Evolutionary conservation across 768 basidiomycete genomes (phyloP), one percentile per base, ranked within the genome.

Genomic region (Phanerochaete sordida): DNA sequence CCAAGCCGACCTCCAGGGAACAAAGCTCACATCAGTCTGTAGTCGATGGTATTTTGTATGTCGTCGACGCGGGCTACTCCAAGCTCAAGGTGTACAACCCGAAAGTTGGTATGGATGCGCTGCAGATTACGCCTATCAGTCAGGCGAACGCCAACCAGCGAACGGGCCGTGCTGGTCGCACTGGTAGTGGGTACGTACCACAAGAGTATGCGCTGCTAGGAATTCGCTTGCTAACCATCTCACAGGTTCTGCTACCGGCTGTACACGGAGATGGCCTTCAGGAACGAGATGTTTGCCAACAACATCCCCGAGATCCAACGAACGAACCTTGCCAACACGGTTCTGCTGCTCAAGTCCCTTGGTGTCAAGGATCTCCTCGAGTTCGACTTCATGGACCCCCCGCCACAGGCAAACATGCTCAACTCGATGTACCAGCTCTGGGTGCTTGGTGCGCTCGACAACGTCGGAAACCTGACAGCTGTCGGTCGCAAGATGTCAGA

Each of bases 331-430:
- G 95, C 97, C 21, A 98, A 99, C 68, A 99, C 96, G 0, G 97
- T 98, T 0, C 75, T 98, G 23, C 75, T 98, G 37, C 80, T 99
- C 60, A 99, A 98, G 72, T 95, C 95, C 2, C 80, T 99, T 5
- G 96, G 97, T 11, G 97, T 99, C 44, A 97, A 97, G 78, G 94
- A 98, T 70, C 75, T 98, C 44, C 81, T 99, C 23, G 96, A 99
- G 74, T 99, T 98, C 69, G 96, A 98, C 74, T 99, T 99, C 71
- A 98, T 99, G 97, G 97, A 99, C 72, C 97, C 97, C n/a, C 97
- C 97, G 23, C 97, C 97, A n/a, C 95, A 95, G 88, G 92, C 93
- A 56, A 98, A 98, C 70, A 99, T 98, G 66, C 79, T 99, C 46
- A 98, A 98, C 72, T 98, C 96, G 6, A 98, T 98, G 95, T 99